Evolutionary conservation across 257 asterid genomes (phyloP).

Genomic region (Schizonepeta tenuifolia): DNA sequence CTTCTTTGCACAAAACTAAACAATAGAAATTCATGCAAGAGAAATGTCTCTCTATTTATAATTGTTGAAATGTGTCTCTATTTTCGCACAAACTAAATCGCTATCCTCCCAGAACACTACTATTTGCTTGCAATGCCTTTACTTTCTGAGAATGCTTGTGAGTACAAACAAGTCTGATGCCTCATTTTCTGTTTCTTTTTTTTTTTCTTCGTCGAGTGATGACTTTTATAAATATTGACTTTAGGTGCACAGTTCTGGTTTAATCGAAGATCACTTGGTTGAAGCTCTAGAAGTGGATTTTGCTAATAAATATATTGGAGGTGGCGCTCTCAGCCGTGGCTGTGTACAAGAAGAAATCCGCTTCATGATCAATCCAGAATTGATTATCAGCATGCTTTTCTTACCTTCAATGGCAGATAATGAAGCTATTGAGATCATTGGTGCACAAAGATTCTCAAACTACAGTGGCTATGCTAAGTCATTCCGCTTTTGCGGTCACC

Average conservation of each 20-base stretch:
- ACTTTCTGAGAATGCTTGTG: constrained; percentile 1
- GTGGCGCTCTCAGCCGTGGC: constrained; percentile 86
- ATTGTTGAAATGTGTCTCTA: no score
- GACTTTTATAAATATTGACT: constrained; percentile 16
- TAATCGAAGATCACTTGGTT: constrained; percentile 70
- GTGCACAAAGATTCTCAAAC: constrained; percentile 87
- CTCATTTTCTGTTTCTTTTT: constrained; percentile 6
- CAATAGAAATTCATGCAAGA: neutral
- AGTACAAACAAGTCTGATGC: neutral
- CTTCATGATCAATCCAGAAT: constrained; percentile 92
- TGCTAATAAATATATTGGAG: constrained; percentile 85
- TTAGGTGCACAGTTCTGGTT: constrained; percentile 65
- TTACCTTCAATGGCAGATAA: constrained; percentile 78
- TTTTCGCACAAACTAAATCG: neutral
- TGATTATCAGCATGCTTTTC: constrained; percentile 76
- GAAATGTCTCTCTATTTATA: neutral
- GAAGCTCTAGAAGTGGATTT: constrained; percentile 92
- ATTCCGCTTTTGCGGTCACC: constrained; percentile 72
- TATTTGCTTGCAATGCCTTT: neutral
- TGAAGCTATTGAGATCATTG: constrained; percentile 89
- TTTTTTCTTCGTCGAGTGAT: neutral
- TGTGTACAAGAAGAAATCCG: constrained; percentile 98
- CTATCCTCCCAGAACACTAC: neutral
- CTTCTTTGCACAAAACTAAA: neutral
- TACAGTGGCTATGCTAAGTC: constrained; percentile 88